phyloP scores from a whole-genome alignment of 164 flowering plant species.

The Vitis rotundifolia region DNA sequence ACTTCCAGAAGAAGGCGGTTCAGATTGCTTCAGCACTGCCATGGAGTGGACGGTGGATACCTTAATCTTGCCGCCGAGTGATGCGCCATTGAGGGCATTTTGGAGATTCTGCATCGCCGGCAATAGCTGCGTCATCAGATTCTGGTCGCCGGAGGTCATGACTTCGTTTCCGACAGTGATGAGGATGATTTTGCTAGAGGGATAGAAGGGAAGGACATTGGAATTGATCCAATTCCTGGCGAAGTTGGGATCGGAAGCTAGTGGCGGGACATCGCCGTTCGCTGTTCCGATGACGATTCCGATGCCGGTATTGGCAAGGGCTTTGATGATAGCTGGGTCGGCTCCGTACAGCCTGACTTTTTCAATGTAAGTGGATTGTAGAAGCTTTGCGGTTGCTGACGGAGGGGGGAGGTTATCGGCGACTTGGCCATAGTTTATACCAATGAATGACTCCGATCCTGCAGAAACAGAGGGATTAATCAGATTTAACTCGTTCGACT shows the following conservation, averaged over 20 bases:
- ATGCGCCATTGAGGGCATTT: conserved; percentile 52
- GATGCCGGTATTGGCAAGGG: conserved; percentile 78
- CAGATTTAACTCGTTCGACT: too few relatives aligned
- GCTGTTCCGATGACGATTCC: conserved; percentile 73
- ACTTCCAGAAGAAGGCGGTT: conserved; percentile 55
- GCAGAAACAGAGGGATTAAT: conserved; percentile 14
- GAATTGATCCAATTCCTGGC: conserved; percentile 74
- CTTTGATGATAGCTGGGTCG: conserved; percentile 77
- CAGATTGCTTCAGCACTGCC: conserved; percentile 39
- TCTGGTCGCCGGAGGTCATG: conserved; percentile 47
- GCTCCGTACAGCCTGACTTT: conserved; percentile 81
- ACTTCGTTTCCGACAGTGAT: conserved; percentile 91
- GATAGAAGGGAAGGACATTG: conserved; percentile 77
- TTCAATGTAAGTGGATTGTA: conserved; percentile 61
- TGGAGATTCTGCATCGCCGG: conserved; percentile 90
- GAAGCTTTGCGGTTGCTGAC: conserved; percentile 63
- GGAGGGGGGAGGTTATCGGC: conserved; percentile 93
- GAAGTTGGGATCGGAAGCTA: conserved; percentile 66
- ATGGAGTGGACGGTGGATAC: conserved; percentile 56
- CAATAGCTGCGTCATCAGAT: conserved; percentile 43
- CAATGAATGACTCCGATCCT: conserved; percentile 77
- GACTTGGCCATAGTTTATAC: conserved; percentile 85
- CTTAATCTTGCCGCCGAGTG: conserved; percentile 40
- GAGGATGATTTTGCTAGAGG: conserved; percentile 68
- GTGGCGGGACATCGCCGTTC: conserved; percentile 74